These are phyloP conservation scores for Penicillium ochrochloron DNA, from an alignment of 495 filamentous ascomycete species.

Conservation along the genomic window DNA sequence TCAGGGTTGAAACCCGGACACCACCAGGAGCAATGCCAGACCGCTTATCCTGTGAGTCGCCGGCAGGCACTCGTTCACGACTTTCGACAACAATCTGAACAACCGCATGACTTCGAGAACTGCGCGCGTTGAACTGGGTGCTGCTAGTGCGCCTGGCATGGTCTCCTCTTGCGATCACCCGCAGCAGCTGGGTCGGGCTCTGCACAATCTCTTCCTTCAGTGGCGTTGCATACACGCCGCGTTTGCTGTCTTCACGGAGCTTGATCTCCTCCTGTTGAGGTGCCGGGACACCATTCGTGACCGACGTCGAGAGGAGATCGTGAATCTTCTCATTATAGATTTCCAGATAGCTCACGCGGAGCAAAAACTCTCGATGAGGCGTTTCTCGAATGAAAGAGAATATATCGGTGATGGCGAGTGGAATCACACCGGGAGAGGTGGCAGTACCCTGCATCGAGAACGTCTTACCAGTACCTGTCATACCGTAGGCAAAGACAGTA, in stretches of 20 bases:
- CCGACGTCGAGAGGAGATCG: constrained; percentile 81
- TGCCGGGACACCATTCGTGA: constrained; percentile 50
- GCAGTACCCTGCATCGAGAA: constrained; percentile 99
- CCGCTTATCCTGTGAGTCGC: constrained; percentile 69
- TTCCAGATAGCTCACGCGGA: constrained; percentile 96
- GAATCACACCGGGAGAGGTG: constrained; percentile 95
- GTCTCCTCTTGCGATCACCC: constrained; percentile 94
- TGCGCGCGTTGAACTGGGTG: constrained; percentile 95
- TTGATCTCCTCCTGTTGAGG: constrained; percentile 87
- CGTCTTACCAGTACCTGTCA: constrained; percentile 98
- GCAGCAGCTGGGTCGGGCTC: constrained; percentile 90
- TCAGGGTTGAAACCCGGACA: constrained; percentile 92
- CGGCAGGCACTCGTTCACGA: constrained; percentile 72
- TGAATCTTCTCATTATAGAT: constrained; percentile 99
- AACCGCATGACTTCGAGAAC: constrained; percentile 95
- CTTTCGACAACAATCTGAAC: constrained; percentile 99
- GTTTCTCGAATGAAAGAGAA: constrained; percentile 99
- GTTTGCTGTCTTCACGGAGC: constrained; percentile 90
- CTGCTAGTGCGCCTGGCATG: constrained; percentile 86
- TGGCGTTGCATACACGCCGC: constrained; percentile 94
- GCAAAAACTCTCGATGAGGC: constrained; percentile 88
- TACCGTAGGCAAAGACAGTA: constrained; percentile 98
- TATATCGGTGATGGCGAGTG: constrained; percentile 95
- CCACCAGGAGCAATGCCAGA: constrained; percentile 82
- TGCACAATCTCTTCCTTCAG: constrained; percentile 99